Evolutionary conservation across 306 rosid genomes (phyloP), one percentile per base, ranked within the genome.

Genomic region (Ceratonia siliqua): DNA sequence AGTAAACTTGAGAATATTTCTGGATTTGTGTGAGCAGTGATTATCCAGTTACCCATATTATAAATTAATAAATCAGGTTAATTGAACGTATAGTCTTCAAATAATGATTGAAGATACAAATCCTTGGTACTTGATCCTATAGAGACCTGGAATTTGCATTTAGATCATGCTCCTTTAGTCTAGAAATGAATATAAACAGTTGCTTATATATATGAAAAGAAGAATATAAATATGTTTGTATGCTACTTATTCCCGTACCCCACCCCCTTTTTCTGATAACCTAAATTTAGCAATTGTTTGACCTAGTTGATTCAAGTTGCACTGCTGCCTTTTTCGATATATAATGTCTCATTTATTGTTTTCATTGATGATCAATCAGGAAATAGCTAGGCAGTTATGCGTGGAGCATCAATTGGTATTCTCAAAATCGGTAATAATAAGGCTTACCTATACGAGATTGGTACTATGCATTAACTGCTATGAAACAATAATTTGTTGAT

Each of bases 371-470:
- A 42, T 86, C 48, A 57, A 84, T 43, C 96, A 94, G 97, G 98
- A 94, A 85, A 92, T 94, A 78, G 89, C 98, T 54, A 85, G 96
- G 81, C 98, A 94, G 86, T 72, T 94, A 59, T 94, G 98, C 55
- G 56, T 80, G 83, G 96, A 88, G 85, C 88, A 94, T 85, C 91
- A 88, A 27, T 75, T 94, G 79, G 69, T 74, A 57, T 94, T 90
- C 85, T 91, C 96, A 35, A 94, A 92, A 90, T 79, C 87, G 98
- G 98, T 91, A 90, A 62, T 91, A 90, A 62, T 32, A 32, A 48
- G 75, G 59, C 38, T 72, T 27, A 24, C 76, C 69, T 61, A 22
- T 27, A 10, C 56, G 32, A 28, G 62, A 73, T 58, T 55, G 5
- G 4, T 49, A 27, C 35, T 20, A 39, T 56, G 27, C 32, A 68